Conservation (phyloP, 2,329 filamentous ascomycete species). For the Xylaria sp. region DNA sequence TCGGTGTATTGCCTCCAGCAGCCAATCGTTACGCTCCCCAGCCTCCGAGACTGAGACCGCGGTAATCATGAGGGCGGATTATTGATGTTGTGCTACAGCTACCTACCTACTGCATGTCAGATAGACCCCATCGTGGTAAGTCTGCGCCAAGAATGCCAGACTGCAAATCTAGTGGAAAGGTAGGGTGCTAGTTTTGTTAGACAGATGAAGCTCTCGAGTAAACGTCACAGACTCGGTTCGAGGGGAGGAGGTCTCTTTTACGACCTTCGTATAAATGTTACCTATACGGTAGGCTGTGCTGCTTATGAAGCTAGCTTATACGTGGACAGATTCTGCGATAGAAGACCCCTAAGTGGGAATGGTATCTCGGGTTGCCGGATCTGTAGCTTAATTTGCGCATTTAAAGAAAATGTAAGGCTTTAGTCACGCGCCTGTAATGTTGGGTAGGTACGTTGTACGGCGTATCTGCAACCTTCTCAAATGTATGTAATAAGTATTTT, state of each 20-base stretch:
- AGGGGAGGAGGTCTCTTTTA: neutral
- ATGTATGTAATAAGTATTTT: too few species aligned
- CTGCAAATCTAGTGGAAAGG: neutral
- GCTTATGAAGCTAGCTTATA: neutral
- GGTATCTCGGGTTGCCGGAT: neutral
- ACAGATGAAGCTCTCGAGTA: neutral
- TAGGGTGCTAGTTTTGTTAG: neutral
- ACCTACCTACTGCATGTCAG: too few species aligned
- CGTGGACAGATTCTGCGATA: too few species aligned
- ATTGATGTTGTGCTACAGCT: neutral
- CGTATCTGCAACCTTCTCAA: neutral
- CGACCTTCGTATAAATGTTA: neutral
- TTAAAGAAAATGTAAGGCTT: neutral
- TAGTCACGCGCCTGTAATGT: neutral
- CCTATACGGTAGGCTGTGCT: neutral
- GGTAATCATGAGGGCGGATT: too few species aligned
- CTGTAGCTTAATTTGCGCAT: too few species aligned
- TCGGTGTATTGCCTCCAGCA: too few species aligned
- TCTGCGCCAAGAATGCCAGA: neutral
- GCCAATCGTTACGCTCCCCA: neutral
- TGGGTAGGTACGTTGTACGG: too few species aligned
- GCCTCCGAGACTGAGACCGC: neutral
- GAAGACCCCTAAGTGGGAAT: neutral
- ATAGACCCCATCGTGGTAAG: too few species aligned
- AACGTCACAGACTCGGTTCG: neutral